Base-by-base conservation (phyloP, 495 filamentous ascomycete genomes). In the Hyaloscypha variabilis region DNA sequence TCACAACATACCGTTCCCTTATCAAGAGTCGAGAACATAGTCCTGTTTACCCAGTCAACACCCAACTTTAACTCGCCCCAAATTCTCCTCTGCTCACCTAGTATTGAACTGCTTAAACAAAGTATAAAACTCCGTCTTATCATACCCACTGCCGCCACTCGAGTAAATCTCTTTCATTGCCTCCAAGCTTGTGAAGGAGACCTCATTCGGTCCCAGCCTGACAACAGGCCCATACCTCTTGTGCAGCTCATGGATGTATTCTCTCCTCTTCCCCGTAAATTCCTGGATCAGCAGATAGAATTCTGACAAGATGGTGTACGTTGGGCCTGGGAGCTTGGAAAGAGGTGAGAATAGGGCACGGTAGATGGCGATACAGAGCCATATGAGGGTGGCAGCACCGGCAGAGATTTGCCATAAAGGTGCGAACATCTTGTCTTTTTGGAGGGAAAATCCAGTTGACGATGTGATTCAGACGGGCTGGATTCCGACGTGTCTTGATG, bases 51-150 rank as follows among this genome's bases (percentile, higher is more conserved):
- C 81, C 84, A 30, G 77, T 77, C 28, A 52, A 49, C 46, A 31
- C n/a, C n/a, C n/a, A n/a, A n/a, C n/a, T n/a, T n/a, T n/a, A n/a
- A n/a, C n/a, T 8, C 6, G 36, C 30, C 36, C 1, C 59, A 26
- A 28, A 19, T n/a, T n/a, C n/a, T n/a, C n/a, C n/a, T n/a, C n/a
- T n/a, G n/a, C 72, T 49, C 60, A 83, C 84, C 81, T 85, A 30
- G 77, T 77, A 21, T 78, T 80, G 69, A 83, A 88, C 30, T 87
- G 78, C 63, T 76, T 80, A 69, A 90, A 90, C 11, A 88, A 70
- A 49, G 83, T 79, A 74, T 90, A 91, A 60, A 87, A 87, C 66
- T 87, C 85, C 0, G 86, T 90, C 76, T 90, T 90, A 60, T 89
- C 83, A 67, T 87, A 90, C 8, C 87, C 87, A 67, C 87, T 88